Base-by-base conservation (phyloP, 441 rosid genomes). In the Macaranga tanarius region DNA sequence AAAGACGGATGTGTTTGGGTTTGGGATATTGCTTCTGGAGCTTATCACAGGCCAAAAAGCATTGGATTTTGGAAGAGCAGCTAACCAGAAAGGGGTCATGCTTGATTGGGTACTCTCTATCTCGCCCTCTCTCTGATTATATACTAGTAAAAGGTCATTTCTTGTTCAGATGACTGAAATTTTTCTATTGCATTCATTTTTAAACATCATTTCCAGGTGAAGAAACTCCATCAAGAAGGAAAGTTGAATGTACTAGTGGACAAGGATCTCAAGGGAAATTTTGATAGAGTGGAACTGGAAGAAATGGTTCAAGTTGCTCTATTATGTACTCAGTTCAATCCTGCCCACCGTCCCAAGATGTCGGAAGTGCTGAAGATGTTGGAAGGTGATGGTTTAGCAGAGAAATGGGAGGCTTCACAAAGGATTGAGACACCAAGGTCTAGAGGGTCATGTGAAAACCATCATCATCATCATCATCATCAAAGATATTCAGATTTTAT, bases 31-130 rank as follows among this genome's bases (percentile, higher is more conserved):
- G 72, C 97, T 95, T 31, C 97, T 95, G 11, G 97, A 95, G 86
- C 96, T 95, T 60, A 87, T 95, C 59, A 95, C 97, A 0, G 99
- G 99, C 63, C 94, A 91, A 76, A 92, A 84, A 79, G 99, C 99
- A 16, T 82, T 95, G 76, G 97, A 95, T 75, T 91, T 95, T 54
- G 99, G 97, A 68, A 89, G 96, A 23, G 88, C 88, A 78, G 86
- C 91, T 15, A 90, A 86, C 79, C 99, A 95, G 82, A 92, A 92
- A 81, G 99, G 97, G 1, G 91, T 91, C 56, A 87, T 95, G 97
- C 99, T 95, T 60, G 99, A 95, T 75, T 91, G 96, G 94, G 99
- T 95, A 88, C 72, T 48, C 76, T 71, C 57, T 74, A 75, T 50
- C 61, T 47, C 62, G 65, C 58, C 51, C n/a, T 12, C 42, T 42